Evolutionary conservation across 129 eudicot genomes (phyloP), one percentile per base, ranked within the genome.

Genomic region (Lactuca saligna): DNA sequence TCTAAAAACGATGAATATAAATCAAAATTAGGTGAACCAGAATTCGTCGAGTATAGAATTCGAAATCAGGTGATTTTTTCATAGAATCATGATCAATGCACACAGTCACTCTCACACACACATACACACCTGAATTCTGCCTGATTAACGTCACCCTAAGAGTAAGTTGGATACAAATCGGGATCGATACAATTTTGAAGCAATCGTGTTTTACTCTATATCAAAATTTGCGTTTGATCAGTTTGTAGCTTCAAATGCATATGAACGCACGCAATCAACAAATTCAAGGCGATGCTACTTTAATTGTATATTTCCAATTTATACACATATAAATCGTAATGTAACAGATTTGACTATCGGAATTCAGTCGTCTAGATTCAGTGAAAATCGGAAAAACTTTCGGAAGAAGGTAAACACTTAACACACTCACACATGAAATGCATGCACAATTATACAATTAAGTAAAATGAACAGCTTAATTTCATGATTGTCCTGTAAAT

Each of bases 81-180:
- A 11, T 46, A 46, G 51, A 46, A 46, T 46, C 51, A 46, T 11
- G 51, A 46, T 11, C 5, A 11, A 46, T 46, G 4, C n/a, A 46
- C 49, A 58, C 53, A 71, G 29, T 25, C 29, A 0, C 29, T 25
- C 29, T 25, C 57, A 57, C 32, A 57, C 4, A 70, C 49, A 58
- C 53, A 71, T 54, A 13, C n/a, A 49, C 9, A 61, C 62, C 34
- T 35, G 63, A 68, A 68, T 37, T 60, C 37, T 16, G 59, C 58
- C 59, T 29, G 39, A 66, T 32, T 66, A 46, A 46, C 51, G 51
- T n/a, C 51, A 12, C 4, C 51, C 51, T 46, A 46, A 46, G 51
- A 12, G 4, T 46, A 46, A 46, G 15, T 12, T 46, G 15, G 51
- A 46, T 29, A 66, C 58, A 49, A 32, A 66, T 49, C 57, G 4